Conservation (phyloP, 495 filamentous ascomycete genomes). For the Pyronema omphalodes region DNA sequence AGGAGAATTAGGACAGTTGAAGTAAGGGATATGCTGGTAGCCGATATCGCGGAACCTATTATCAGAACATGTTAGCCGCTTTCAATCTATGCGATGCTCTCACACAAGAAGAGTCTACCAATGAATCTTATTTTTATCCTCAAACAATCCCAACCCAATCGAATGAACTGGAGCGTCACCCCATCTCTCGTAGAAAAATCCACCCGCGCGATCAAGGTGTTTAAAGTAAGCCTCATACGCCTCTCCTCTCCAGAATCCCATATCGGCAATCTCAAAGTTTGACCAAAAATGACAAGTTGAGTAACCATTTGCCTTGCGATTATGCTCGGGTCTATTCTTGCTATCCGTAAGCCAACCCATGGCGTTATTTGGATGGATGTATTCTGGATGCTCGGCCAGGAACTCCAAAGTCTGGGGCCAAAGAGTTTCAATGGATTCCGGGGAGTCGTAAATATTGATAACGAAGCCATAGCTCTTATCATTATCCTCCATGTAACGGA, state of each 20-base stretch:
- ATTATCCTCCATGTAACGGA: slow-evolving; percentile 91
- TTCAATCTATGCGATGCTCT: no score
- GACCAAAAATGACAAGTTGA: slow-evolving; percentile 99
- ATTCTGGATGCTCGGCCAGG: slow-evolving; percentile 63
- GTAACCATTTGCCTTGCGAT: slow-evolving; percentile 66
- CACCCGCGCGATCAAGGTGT: slow-evolving; percentile 80
- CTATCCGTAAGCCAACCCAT: slow-evolving; percentile 72
- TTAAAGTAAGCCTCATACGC: slow-evolving; percentile 92
- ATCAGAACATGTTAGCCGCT: neutral
- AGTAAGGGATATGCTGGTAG: slow-evolving; percentile 96
- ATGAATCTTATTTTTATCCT: slow-evolving; percentile 76
- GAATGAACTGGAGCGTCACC: slow-evolving; percentile 96
- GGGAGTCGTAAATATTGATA: slow-evolving; percentile 89
- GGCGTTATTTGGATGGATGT: slow-evolving; percentile 68
- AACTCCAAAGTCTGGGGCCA: slow-evolving; percentile 93
- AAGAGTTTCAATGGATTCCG: slow-evolving; percentile 65
- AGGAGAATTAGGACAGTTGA: slow-evolving; percentile 91
- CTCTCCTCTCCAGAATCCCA: slow-evolving; percentile 85
- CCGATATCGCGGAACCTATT: slow-evolving; percentile 96
- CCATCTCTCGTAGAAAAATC: slow-evolving; percentile 99
- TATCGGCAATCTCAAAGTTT: slow-evolving; percentile 95
- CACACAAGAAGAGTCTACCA: slow-evolving; percentile 43
- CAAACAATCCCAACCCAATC: slow-evolving; percentile 85
- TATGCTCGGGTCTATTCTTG: slow-evolving; percentile 58
- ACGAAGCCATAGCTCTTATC: slow-evolving; percentile 99